Evolutionary conservation across 2,329 filamentous ascomycete genomes (phyloP).

Genomic region (Cladosporium sp.): DNA sequence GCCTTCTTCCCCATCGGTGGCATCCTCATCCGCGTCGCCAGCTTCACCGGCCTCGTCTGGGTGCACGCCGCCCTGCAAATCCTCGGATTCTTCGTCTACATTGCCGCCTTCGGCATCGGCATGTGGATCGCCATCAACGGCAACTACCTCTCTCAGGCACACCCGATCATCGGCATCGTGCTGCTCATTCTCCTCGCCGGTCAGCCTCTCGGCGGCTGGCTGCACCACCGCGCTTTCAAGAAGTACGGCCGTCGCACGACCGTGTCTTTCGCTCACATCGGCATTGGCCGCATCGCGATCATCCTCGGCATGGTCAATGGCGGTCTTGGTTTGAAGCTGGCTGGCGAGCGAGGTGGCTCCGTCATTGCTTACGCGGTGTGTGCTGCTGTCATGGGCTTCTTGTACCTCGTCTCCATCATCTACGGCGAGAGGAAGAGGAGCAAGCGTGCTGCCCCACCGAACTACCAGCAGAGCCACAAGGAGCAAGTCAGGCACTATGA

Average conservation of each 20-base stretch:
- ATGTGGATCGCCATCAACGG: conserved; percentile 49
- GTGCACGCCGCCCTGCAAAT: conserved; percentile 50
- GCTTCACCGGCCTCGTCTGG: conserved; percentile 46
- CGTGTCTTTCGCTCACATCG: conserved; percentile 44
- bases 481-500: conserved; percentile 2
- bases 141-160: conserved; percentile 42
- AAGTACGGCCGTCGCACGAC: conserved; percentile 47
- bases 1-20: conserved; percentile 48
- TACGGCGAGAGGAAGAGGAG: conserved; percentile 32
- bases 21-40: conserved; percentile 45
- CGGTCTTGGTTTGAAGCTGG: conserved; percentile 54
- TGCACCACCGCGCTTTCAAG: conserved; percentile 55
- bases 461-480: neutral
- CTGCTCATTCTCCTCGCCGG: conserved; percentile 54
- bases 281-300: conserved; percentile 41
- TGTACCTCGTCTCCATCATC: conserved; percentile 40
- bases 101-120: conserved; percentile 53
- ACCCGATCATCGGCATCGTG: conserved; percentile 57
- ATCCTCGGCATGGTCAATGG: conserved; percentile 58
- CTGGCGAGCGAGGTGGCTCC: conserved; percentile 35
- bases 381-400: conserved; percentile 48
- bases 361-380: conserved; percentile 52
- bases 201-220: conserved; percentile 52
- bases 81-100: conserved; percentile 49
- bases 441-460: neutral